These are phyloP conservation scores for Thermothielavioides terrestris DNA, from an alignment of 495 filamentous ascomycete genomes.

Conservation along the genomic window DNA sequence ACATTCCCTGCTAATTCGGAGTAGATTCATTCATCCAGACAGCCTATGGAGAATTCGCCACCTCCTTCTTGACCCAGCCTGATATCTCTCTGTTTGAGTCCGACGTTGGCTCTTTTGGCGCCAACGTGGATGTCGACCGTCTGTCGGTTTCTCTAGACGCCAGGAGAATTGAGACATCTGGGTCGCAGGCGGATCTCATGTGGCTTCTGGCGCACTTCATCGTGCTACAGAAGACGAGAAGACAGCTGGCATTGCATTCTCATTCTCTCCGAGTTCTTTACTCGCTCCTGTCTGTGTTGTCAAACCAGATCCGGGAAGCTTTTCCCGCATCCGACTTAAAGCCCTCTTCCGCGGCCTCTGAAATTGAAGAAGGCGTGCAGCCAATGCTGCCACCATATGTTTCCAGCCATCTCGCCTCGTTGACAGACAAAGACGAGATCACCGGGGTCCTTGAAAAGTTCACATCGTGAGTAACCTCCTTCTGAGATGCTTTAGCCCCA, in stretches of 20 bases:
- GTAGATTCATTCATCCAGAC: slow-evolving; percentile 10
- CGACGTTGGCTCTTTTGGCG: slow-evolving; percentile 13
- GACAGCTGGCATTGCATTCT: slow-evolving; percentile 13
- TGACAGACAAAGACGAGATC: slow-evolving; percentile 35
- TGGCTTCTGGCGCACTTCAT: slow-evolving; percentile 82
- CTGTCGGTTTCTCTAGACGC: slow-evolving; percentile 21
- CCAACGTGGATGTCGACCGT: slow-evolving; percentile 16
- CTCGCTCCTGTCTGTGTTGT: slow-evolving; percentile 19
- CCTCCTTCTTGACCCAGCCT: slow-evolving; percentile 28
- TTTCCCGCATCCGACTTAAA: slow-evolving; percentile 9
- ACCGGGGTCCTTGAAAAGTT: slow-evolving; percentile 31
- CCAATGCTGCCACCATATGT: slow-evolving; percentile 26
- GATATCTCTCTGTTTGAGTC: slow-evolving; percentile 17
- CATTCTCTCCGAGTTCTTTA: slow-evolving; percentile 18
- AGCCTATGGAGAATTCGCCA: slow-evolving; percentile 33
- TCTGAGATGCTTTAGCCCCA: slow-evolving; percentile 4
- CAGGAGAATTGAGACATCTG: slow-evolving; percentile 5
- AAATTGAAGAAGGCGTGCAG: slow-evolving; percentile 3
- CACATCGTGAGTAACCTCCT: slow-evolving; percentile 24
- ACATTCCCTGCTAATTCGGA: not conserved
- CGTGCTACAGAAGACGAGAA: slow-evolving; percentile 51
- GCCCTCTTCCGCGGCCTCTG: slow-evolving; percentile 1
- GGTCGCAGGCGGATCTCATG: slow-evolving; percentile 35
- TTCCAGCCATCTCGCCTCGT: slow-evolving; percentile 23
- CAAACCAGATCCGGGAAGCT: slow-evolving; percentile 17